Evolutionary conservation across 140 eudicot genomes (phyloP).

Genomic region (Oenanthe javanica): DNA sequence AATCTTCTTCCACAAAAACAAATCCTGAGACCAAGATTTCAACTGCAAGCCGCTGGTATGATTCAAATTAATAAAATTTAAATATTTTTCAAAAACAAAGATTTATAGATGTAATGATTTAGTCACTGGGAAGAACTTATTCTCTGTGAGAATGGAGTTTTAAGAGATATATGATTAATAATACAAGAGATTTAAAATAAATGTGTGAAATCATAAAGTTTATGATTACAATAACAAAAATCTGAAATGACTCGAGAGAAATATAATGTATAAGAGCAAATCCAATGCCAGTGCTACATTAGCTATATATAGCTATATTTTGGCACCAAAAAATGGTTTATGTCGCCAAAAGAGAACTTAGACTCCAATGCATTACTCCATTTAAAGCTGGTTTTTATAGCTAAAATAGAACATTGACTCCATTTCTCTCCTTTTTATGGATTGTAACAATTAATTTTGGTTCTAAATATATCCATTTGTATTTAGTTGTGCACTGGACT

Average conservation of each 20-base stretch:
- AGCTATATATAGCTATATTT: background rate
- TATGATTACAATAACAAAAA: background rate
- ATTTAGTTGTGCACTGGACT: background rate
- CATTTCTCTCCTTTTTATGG: background rate
- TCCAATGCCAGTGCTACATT: background rate
- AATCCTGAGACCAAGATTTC: slow-evolving; percentile 74
- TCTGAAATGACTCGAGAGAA: background rate
- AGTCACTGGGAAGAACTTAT: background rate
- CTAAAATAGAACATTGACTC: background rate
- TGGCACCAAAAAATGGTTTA: background rate
- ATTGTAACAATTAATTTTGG: background rate
- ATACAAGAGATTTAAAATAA: background rate
- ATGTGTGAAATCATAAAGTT: background rate
- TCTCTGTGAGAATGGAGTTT: background rate
- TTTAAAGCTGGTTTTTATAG: background rate
- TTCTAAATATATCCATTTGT: background rate
- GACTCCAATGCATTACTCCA: background rate
- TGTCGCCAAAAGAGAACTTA: background rate
- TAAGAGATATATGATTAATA: background rate
- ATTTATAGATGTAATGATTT: background rate
- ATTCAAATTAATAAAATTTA: slow-evolving; percentile 24
- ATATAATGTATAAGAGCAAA: background rate
- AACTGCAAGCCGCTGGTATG: slow-evolving; percentile 81
- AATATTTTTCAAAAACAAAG: background rate
- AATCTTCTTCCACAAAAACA: slow-evolving; percentile 69